Evolutionary conservation across 495 filamentous ascomycete genomes (phyloP).

Genomic region (Parmelia sp.): DNA sequence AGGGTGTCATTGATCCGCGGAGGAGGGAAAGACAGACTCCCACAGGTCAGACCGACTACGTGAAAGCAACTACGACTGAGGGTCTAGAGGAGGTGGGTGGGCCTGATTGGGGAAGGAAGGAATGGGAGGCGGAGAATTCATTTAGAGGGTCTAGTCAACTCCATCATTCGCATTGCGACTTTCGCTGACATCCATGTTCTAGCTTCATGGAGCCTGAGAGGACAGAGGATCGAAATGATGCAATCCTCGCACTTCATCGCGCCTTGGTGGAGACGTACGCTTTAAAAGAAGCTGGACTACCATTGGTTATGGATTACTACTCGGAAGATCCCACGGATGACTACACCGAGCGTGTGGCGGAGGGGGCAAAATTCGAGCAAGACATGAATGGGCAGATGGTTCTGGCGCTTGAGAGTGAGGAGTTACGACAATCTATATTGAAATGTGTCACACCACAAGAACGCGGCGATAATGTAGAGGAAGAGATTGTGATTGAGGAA

Average conservation of each 20-base stretch:
- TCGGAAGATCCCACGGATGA: constrained; percentile 15
- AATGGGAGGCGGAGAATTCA: constrained; percentile 14
- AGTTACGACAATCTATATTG: constrained; percentile 1
- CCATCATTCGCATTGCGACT: not conserved
- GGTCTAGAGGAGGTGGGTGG: constrained; percentile 52
- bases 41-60: constrained; percentile 38
- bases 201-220: constrained; percentile 26
- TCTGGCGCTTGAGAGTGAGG: constrained; percentile 4
- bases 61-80: constrained; percentile 50
- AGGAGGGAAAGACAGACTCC: constrained; percentile 19
- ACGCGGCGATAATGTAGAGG: not conserved
- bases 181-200: constrained; percentile 11
- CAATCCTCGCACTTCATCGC: constrained; percentile 44
- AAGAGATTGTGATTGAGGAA: not conserved
- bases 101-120: constrained; percentile 33
- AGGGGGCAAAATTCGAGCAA: constrained; percentile 31
- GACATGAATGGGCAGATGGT: not conserved
- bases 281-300: constrained; percentile 37
- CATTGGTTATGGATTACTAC: constrained; percentile 9
- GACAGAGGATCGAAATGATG: constrained; percentile 26
- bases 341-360: constrained; percentile 3
- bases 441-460: constrained; percentile 6
- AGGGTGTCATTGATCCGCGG: constrained; percentile 32
- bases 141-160: constrained; percentile 23
- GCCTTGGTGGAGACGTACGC: constrained; percentile 57